Evolutionary conservation across 2,329 filamentous ascomycete genomes (phyloP).

Genomic region (Whalleya microplaca): DNA sequence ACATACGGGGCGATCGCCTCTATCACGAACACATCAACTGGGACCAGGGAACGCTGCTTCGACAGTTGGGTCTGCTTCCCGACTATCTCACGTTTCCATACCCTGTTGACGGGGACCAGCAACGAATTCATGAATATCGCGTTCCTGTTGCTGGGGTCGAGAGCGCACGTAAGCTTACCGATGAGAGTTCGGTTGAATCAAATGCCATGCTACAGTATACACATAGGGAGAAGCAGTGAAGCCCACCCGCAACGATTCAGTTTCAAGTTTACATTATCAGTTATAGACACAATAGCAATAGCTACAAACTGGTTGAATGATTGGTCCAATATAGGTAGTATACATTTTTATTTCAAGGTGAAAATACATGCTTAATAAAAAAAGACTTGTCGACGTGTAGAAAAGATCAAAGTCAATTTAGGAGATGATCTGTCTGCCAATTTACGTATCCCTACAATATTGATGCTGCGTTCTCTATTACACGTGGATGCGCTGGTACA

Average conservation of each 20-base stretch:
- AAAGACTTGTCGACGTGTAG: too few relatives aligned
- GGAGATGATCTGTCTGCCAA: too few relatives aligned
- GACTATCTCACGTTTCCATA: constrained; percentile 69
- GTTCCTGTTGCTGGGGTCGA: constrained; percentile 65
- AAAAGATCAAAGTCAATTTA: too few relatives aligned
- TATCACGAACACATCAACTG: constrained; percentile 74
- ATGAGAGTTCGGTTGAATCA: constrained; percentile 53
- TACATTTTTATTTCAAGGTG: too few relatives aligned
- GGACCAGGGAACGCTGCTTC: constrained; percentile 67
- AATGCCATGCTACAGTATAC: constrained; percentile 58
- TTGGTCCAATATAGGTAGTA: too few relatives aligned
- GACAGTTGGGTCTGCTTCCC: constrained; percentile 65
- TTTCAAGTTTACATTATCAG: neutral
- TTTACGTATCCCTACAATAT: too few relatives aligned
- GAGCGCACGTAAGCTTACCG: constrained; percentile 51
- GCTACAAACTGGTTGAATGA: too few relatives aligned
- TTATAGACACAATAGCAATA: too few relatives aligned
- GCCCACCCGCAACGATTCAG: neutral
- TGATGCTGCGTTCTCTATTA: too few relatives aligned
- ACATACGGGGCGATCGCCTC: constrained; percentile 68
- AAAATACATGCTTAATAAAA: too few relatives aligned
- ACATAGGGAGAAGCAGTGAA: neutral
- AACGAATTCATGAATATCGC: constrained; percentile 54
- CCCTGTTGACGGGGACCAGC: constrained; percentile 44
- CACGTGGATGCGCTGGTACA: too few relatives aligned